Percentiles rank a stretch among this genome's conserved stretches.
phyloP scores from a whole-genome alignment of 768 basidiomycete genomes.

The Termitomyces heimii region DNA sequence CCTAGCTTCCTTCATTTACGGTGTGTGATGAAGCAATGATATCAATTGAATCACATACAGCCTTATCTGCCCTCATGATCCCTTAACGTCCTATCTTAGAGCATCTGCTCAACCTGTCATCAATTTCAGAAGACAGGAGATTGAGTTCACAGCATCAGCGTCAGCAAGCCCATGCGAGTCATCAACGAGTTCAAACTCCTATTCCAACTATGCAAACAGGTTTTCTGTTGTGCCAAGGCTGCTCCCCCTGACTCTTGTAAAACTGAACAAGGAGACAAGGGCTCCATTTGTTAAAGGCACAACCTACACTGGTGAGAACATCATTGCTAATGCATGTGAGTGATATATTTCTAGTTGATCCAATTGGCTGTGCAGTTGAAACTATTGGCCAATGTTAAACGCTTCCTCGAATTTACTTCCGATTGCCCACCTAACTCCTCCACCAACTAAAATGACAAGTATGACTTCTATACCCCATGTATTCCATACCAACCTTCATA shows the following conservation, averaged over 20 bases:
- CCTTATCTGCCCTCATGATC: background rate
- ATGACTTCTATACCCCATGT: background rate
- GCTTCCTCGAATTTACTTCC: background rate
- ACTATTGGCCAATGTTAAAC: background rate
- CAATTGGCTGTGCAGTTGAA: background rate
- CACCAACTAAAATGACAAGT: background rate
- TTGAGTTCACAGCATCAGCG: background rate
- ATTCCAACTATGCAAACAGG: background rate
- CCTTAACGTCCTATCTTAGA: background rate
- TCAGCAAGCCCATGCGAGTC: background rate
- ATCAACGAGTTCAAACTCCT: background rate
- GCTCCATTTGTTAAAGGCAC: background rate
- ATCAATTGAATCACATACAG: background rate
- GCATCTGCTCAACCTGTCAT: background rate
- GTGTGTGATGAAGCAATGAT: background rate
- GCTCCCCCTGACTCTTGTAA: background rate
- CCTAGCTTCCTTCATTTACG: background rate
- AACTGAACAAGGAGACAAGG: background rate
- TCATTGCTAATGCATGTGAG: background rate
- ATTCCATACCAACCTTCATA: background rate
- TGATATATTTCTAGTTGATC: background rate
- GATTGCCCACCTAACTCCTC: background rate
- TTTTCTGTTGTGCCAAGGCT: too few species aligned
- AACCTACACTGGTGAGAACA: background rate
- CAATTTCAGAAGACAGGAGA: background rate